These are phyloP conservation scores for Lithospermum erythrorhizon DNA, from an alignment of 257 asterid species.

Conservation along the genomic window DNA sequence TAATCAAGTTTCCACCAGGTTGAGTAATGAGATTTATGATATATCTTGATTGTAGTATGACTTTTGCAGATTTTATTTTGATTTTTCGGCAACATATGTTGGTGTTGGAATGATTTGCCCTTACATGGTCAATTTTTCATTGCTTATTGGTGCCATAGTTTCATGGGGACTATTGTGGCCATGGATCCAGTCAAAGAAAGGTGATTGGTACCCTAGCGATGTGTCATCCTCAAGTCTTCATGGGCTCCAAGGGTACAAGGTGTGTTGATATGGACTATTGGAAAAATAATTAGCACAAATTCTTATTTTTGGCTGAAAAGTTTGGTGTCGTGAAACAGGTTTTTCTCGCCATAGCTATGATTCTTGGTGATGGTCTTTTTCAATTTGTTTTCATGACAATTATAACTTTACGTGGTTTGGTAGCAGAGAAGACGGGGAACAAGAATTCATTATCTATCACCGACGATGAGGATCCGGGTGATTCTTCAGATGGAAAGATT, in stretches of 20 bases:
- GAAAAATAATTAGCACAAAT: too few species aligned
- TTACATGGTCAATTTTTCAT: slow-evolving; percentile 15
- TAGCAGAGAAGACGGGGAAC: background rate
- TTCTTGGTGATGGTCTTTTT: slow-evolving; percentile 73
- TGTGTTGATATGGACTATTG: background rate
- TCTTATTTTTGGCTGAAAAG: too few species aligned
- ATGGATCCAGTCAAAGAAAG: slow-evolving; percentile 11
- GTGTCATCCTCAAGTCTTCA: slow-evolving; percentile 28
- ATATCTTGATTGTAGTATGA: background rate
- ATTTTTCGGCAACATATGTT: slow-evolving; percentile 18
- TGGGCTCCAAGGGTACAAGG: slow-evolving; percentile 65
- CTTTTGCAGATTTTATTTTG: slow-evolving; percentile 17
- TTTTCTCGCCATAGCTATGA: slow-evolving; percentile 58
- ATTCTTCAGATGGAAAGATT: background rate
- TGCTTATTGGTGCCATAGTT: slow-evolving; percentile 16
- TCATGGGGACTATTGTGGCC: slow-evolving; percentile 22
- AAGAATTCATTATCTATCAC: background rate
- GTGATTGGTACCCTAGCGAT: slow-evolving; percentile 11
- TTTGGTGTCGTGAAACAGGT: slow-evolving; percentile 16
- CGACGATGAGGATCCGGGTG: background rate
- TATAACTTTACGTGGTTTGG: slow-evolving; percentile 17
- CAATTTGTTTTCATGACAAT: slow-evolving; percentile 46
- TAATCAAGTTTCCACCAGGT: background rate
- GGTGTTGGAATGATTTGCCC: slow-evolving; percentile 28
- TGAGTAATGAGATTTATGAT: too few species aligned